A percentile compares a stretch with the other conserved stretches of the same genome.
phyloP scores from a whole-genome alignment of 306 rosid genomes.

The Cicer yamashitae region DNA sequence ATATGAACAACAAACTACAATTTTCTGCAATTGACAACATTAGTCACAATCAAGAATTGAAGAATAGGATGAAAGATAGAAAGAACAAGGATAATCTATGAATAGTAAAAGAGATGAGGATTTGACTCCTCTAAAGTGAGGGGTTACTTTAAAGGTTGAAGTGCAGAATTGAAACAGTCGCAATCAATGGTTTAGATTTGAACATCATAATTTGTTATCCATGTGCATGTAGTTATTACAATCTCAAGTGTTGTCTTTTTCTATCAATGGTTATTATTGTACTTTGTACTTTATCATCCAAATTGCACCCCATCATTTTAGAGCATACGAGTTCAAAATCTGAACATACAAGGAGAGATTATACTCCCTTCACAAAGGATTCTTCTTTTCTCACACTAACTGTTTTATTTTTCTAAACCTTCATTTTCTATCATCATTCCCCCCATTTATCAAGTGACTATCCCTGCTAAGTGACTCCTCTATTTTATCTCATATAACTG shows the following conservation, averaged over 20 bases:
- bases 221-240: neutral
- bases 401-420: neutral
- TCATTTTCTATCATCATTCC: neutral
- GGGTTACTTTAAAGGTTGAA: slow-evolving; percentile 2
- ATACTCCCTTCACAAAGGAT: neutral
- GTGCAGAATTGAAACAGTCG: slow-evolving; percentile 8
- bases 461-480: neutral
- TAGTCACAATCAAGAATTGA: slow-evolving; percentile 4
- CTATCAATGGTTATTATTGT: slow-evolving; percentile 16
- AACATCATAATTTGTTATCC: slow-evolving; percentile 1
- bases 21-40: too few relatives aligned
- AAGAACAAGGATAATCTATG: neutral
- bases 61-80: neutral
- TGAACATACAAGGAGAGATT: neutral
- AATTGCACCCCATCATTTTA: neutral
- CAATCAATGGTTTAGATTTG: neutral
- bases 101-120: neutral
- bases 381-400: neutral
- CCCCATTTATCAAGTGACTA: neutral
- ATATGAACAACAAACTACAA: too few relatives aligned
- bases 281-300: neutral
- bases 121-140: slow-evolving; percentile 2
- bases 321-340: neutral
- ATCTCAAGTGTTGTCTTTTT: slow-evolving; percentile 11
- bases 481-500: neutral